A percentile compares a stretch with the other conserved stretches of the same genome.
phyloP scores from a whole-genome alignment of 1,284 basidiomycete species.

The Pholiota adiposa region DNA sequence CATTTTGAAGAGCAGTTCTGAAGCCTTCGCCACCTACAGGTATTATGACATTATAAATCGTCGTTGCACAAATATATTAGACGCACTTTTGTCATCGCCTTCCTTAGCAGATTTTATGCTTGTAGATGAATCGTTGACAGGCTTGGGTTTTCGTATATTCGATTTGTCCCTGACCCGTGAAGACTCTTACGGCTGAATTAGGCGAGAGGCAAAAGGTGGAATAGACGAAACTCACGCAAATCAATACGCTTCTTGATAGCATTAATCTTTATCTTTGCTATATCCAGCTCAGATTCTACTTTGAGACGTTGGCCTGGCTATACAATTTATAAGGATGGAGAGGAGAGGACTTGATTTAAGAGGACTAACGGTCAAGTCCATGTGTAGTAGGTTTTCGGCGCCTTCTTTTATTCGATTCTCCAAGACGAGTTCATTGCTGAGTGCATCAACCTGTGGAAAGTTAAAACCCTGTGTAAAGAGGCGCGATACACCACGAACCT shows the following conservation, averaged over 20 bases:
- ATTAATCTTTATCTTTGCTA: slow-evolving; percentile 74
- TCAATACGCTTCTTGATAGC: slow-evolving; percentile 67
- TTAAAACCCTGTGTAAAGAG: neutral
- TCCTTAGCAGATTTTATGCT: slow-evolving; percentile 36
- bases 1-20: slow-evolving; percentile 67
- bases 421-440: slow-evolving; percentile 68
- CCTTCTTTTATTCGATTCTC: slow-evolving; percentile 85
- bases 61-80: neutral
- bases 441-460: slow-evolving; percentile 57
- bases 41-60: slow-evolving; percentile 12
- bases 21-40: slow-evolving; percentile 60
- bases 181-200: slow-evolving; percentile 34
- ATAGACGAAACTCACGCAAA: slow-evolving; percentile 45
- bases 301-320: slow-evolving; percentile 69
- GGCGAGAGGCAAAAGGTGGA: neutral
- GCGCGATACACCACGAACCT: slow-evolving; percentile 35
- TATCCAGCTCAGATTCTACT: slow-evolving; percentile 78
- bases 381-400: slow-evolving; percentile 80
- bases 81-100: slow-evolving; percentile 46
- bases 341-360: neutral
- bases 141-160: slow-evolving; percentile 38
- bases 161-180: slow-evolving; percentile 36
- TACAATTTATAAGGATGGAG: slow-evolving; percentile 20
- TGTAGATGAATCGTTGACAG: slow-evolving; percentile 31
- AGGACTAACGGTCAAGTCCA: slow-evolving; percentile 59